Evolutionary conservation across 306 rosid genomes (phyloP), one percentile per base, ranked within the genome.

Genomic region (Cicer chorassanicum): DNA sequence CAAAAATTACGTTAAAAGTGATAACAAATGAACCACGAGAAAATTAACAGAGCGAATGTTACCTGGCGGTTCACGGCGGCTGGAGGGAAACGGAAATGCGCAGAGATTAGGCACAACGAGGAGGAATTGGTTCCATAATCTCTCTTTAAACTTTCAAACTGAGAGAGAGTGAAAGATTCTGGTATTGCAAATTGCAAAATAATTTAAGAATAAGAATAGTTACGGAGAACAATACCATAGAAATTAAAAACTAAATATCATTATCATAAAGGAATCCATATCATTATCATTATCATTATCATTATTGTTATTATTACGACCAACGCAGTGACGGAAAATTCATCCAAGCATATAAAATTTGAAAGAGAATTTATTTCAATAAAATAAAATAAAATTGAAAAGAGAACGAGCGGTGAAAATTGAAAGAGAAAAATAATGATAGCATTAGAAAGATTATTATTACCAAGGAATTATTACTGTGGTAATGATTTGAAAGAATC

Each of bases 1-100:
- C 18, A 16, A 16, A 16, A 16, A 16, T 16, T 16, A 16, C 0
- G n/a, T 38, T 21, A 56, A 39, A 70, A 36, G 4, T 40, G 49
- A 3, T 40, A 39, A 16, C 1, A 42, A 19, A n/a, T 1, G 2
- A 48, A 68, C 24, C 6, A 8, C 4, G 3, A 45, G 55, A 0
- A 5, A 14, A 34, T 36, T 11, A 29, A 38, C 63, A 38, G 44
- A 36, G 50, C 11, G 11, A 9, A 48, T 38, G 5, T 15, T 69
- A 69, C 74, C 63, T 69, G 62, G 63, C 49, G 2, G 16, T 10
- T 50, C 6, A 11, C 8, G 45, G 61, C 39, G 57, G 54, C 41
- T 1, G 45, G 42, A 15, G 65, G n/a, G 39, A 13, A 6, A 11
- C 14, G 6, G 9, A 29, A 34, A 5, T 6, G 24, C 9, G 70